Evolutionary conservation across 805 yeast species (phyloP), one percentile per base, ranked within the genome.

Genomic region (Starmerella etchellsii): DNA sequence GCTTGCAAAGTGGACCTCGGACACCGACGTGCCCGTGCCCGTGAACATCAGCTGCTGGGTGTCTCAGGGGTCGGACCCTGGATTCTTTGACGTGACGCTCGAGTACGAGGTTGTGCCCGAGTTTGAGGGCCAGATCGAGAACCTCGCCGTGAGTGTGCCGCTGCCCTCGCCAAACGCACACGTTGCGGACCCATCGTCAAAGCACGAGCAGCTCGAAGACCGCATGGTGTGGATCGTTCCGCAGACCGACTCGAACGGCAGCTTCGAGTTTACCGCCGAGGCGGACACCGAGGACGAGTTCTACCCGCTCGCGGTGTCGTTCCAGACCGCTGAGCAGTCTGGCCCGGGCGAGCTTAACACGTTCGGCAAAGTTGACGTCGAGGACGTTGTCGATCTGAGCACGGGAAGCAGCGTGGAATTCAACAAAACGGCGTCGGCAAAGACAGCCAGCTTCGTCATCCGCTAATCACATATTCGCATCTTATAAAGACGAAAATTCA

Each of bases 1-100:
- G 49, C 94, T 88, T 24, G 72, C 91, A 54, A 79, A 95, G 69
- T 88, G 95, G 97, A 78, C 84, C 60, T 77, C 78, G 34, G 67
- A 69, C 42, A 53, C 58, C n/a, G 58, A 65, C 41, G 53, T 70
- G 39, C 11, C 21, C 6, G 64, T 71, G 26, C 97, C 97, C 26
- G 61, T 88, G 39, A 67, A 73, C 35, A 68, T 91, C 49, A 78
- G 88, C 30, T 77, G 87, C 30, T 88, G 98, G 98, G 78, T 84
- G 38, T 66, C 76, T 36, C 67, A 71, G 41, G 69, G 71, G 43
- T 22, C 39, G 27, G 74, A 74, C 28, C 70, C 76, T 43, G 75
- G 71, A 34, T 56, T 71, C 39, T 73, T 77, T 43, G 80, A 76
- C 43, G 80, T 87, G 18, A 87, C 95, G 2, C 67, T 91, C 51